phyloP scores from a whole-genome alignment of 169 alveolate species.

The Babesia caballi region DNA sequence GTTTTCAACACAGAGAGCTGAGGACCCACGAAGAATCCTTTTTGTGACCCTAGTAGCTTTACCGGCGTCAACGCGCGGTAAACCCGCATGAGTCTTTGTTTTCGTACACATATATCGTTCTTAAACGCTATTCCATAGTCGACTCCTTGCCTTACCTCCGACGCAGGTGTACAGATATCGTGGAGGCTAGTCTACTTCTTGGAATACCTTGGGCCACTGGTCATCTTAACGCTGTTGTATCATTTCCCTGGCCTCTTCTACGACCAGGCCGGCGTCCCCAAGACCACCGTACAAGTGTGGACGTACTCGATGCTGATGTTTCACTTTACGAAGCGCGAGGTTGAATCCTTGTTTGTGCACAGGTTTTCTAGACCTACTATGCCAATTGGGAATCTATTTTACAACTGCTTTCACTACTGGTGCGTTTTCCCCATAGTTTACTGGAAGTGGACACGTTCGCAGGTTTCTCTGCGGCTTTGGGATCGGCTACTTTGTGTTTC shows the following conservation, averaged over 20 bases:
- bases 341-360: conserved; percentile 96
- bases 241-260: conserved; percentile 70
- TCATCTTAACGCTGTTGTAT: conserved; percentile 90
- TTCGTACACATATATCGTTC: no score
- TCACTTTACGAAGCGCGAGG: conserved; percentile 95
- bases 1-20: no score
- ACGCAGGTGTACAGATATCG: conserved; percentile 91
- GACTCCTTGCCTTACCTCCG: no score
- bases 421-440: not conserved
- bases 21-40: no score
- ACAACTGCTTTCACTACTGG: conserved; percentile 97
- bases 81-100: no score
- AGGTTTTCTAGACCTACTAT: conserved; percentile 94
- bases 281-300: conserved; percentile 5
- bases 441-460: not conserved
- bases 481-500: conserved; percentile 91
- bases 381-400: conserved; percentile 92
- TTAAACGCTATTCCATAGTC: no score
- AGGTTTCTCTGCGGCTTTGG: conserved; percentile 85
- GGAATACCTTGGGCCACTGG: conserved; percentile 97
- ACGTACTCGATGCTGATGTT: conserved; percentile 78
- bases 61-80: no score
- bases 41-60: no score
- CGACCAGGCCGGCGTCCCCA: not conserved
- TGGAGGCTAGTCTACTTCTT: conserved; percentile 94